Conservation (phyloP, 2,329 filamentous ascomycete genomes). For the Emericellopsis atlantica region DNA sequence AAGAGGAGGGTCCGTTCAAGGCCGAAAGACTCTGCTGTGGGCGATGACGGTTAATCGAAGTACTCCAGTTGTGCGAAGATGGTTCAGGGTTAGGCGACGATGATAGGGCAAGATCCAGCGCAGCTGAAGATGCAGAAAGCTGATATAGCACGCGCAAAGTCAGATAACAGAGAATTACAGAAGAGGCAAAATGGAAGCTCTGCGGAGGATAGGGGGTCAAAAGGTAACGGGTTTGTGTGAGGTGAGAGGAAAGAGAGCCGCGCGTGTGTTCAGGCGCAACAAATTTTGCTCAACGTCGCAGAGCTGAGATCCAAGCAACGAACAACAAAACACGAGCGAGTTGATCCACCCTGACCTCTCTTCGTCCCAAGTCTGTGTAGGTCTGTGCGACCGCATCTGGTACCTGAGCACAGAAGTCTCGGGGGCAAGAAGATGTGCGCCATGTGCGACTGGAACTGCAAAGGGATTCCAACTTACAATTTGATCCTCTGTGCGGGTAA, state of each 20-base stretch:
- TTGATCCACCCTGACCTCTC: not conserved
- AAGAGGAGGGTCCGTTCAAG: slow-evolving; percentile 25
- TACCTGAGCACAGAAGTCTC: no score
- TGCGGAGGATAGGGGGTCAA: not conserved
- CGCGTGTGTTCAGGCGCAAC: not conserved
- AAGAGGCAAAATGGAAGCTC: not conserved
- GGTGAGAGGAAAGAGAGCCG: not conserved
- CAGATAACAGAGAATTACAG: slow-evolving; percentile 9
- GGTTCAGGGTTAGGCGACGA: slow-evolving; percentile 52
- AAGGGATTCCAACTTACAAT: slow-evolving; percentile 30
- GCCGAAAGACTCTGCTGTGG: slow-evolving; percentile 46
- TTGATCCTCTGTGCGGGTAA: slow-evolving; percentile 52
- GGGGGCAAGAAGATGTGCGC: not conserved
- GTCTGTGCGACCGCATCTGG: no score
- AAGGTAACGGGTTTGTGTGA: not conserved
- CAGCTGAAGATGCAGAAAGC: slow-evolving; percentile 70
- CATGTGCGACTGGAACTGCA: slow-evolving; percentile 1
- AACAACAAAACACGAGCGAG: not conserved
- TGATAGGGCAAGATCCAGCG: slow-evolving; percentile 65
- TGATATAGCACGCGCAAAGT: slow-evolving; percentile 27
- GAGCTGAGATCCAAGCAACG: not conserved
- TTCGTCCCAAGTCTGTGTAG: no score
- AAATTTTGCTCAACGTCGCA: not conserved
- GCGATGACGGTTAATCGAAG: slow-evolving; percentile 53
- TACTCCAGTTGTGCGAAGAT: slow-evolving; percentile 41